Evolutionary conservation across 2,329 filamentous ascomycete genomes (phyloP).

Genomic region (Ascochyta fabae): DNA sequence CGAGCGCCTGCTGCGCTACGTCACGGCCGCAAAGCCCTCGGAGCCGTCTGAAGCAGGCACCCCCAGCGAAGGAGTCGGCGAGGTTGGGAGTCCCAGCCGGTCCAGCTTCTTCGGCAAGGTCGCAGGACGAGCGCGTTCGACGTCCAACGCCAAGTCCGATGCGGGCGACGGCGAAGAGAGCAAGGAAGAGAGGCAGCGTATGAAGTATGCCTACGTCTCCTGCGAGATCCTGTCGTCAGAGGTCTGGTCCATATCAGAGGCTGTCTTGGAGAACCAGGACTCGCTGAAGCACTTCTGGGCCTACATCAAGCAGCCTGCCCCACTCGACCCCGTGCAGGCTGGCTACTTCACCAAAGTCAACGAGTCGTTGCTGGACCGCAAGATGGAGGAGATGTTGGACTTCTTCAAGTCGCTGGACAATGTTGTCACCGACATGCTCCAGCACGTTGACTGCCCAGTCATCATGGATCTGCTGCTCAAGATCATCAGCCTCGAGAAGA

Average conservation of each 20-base stretch:
- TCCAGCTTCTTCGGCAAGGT: conserved; percentile 57
- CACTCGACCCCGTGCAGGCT: conserved; percentile 89
- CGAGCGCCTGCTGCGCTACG: conserved; percentile 86
- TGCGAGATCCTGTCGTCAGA: conserved; percentile 94
- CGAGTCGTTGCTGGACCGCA: conserved; percentile 95
- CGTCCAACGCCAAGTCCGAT: conserved; percentile 52
- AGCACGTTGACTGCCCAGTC: conserved; percentile 96
- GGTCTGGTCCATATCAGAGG: conserved; percentile 95
- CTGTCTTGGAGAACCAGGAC: conserved; percentile 82
- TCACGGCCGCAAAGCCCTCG: conserved; percentile 75
- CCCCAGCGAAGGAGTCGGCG: conserved; percentile 55
- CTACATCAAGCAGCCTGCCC: conserved; percentile 82
- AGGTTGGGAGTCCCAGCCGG: conserved; percentile 38
- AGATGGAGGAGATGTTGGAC: conserved; percentile 95
- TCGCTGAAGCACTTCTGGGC: conserved; percentile 87
- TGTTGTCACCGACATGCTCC: conserved; percentile 82
- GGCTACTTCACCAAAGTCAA: conserved; percentile 99
- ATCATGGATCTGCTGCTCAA: conserved; percentile 97
- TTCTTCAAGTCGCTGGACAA: conserved; percentile 84
- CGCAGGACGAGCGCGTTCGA: conserved; percentile 51
- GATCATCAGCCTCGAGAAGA: conserved; percentile 94
- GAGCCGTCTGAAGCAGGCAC: conserved; percentile 42
- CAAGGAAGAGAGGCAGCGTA: conserved; percentile 86
- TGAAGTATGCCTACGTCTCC: conserved; percentile 91
- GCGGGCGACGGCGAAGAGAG: conserved; percentile 62